These are phyloP conservation scores for Xylaria intraflava DNA, from an alignment of 495 filamentous ascomycete genomes.

Conservation along the genomic window DNA sequence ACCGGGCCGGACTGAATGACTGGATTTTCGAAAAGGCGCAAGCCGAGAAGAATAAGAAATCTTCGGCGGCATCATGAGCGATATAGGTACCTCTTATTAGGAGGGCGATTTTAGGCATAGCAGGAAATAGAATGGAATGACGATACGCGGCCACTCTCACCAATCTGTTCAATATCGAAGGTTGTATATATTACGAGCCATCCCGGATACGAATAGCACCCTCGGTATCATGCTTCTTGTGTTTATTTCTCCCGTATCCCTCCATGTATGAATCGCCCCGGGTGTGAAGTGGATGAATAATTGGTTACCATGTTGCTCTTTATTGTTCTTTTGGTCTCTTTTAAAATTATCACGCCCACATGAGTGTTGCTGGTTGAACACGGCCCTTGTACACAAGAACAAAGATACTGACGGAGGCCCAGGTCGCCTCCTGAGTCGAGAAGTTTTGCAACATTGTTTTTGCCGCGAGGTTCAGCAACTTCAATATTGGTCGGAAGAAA, in stretches of 20 bases:
- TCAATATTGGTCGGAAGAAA: not conserved
- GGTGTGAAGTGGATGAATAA: not conserved
- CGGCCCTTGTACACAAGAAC: not conserved
- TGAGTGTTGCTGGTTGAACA: not conserved
- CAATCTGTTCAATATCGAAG: not conserved
- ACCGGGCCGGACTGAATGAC: conserved; percentile 83
- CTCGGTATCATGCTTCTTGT: not conserved
- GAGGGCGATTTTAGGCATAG: not conserved
- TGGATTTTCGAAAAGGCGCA: conserved; percentile 81
- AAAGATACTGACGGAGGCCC: not conserved
- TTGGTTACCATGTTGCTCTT: not conserved
- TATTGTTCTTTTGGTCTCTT: not conserved
- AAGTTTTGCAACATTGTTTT: not conserved
- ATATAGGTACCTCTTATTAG: not conserved
- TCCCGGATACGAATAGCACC: not conserved
- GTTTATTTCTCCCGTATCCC: not conserved
- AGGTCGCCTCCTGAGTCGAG: not conserved
- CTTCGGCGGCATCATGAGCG: not conserved
- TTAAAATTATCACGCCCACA: not conserved
- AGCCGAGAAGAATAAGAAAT: conserved; percentile 23
- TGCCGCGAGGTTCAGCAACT: not conserved
- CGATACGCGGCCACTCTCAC: not conserved
- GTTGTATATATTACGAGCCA: not conserved
- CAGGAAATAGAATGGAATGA: not conserved
- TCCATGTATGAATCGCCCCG: not conserved